These are phyloP conservation scores for Neophaeococcomyces mojaviensis DNA, from an alignment of 2,329 filamentous ascomycete genomes.

Conservation along the genomic window DNA sequence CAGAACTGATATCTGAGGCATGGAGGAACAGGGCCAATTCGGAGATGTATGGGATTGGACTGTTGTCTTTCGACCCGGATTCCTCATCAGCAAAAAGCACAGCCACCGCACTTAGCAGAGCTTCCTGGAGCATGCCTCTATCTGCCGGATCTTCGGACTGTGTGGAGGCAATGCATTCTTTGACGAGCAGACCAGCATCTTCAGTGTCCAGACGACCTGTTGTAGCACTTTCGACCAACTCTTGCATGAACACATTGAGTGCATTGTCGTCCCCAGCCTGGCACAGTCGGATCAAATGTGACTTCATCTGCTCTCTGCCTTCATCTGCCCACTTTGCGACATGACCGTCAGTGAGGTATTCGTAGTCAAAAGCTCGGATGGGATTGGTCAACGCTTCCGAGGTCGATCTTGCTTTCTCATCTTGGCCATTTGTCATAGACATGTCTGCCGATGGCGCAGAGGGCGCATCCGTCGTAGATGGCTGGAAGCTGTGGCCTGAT, in stretches of 20 bases:
- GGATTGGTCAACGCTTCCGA: constrained; percentile 17
- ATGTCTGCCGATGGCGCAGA: constrained; percentile 21
- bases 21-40: constrained; percentile 61
- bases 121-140: constrained; percentile 18
- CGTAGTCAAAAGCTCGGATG: constrained; percentile 56
- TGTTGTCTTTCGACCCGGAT: constrained; percentile 41
- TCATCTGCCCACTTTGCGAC: constrained; percentile 59
- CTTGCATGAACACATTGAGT: constrained; percentile 69
- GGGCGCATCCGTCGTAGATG: constrained; percentile 15
- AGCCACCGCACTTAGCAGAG: constrained; percentile 50
- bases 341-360: constrained; percentile 64
- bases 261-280: constrained; percentile 60
- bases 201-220: constrained; percentile 58
- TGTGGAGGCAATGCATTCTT: constrained; percentile 59
- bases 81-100: constrained; percentile 54
- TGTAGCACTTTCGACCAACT: constrained; percentile 69
- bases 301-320: constrained; percentile 59
- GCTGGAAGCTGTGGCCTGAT: not conserved
- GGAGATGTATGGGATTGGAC: constrained; percentile 45
- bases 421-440: constrained; percentile 20
- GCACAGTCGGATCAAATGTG: constrained; percentile 51
- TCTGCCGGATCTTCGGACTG: constrained; percentile 32
- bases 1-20: constrained; percentile 63
- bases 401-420: constrained; percentile 2
- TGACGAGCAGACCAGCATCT: constrained; percentile 65